Evolutionary conservation across 768 basidiomycete species (phyloP), one percentile per base, ranked within the genome.

Genomic region (Termitomyces sp.): DNA sequence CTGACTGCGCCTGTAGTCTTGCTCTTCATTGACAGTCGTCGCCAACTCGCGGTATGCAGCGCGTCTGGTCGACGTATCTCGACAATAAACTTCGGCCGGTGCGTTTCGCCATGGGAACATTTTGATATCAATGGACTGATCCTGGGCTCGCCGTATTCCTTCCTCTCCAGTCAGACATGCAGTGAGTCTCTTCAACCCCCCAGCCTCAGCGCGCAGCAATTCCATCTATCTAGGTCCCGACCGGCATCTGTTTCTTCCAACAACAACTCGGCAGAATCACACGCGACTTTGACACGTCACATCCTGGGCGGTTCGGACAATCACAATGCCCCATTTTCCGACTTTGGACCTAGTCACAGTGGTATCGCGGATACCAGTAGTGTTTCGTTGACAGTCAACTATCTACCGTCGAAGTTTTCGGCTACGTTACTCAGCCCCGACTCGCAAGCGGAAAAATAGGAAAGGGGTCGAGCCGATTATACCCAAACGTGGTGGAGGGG

Each of bases 371-470:
- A 66, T 30, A 58, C 59, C 3, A 64, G 64, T 64, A 54, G 54
- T 46, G 56, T 72, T 9, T 72, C 73, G 10, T 54, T 67, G 18
- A 63, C 62, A 32, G 75, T 85, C 66, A 85, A 86, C 69, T 88
- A 86, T 66, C 73, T 88, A 20, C 86, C 86, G 14, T 70, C 77
- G 43, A 88, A 88, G 70, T 87, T 87, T 71, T 81, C 85, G 5
- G 18, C 53, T 14, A 67, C 70, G 54, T 68, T 69, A 63, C 71
- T 73, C 67, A 62, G 75, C 69, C 65, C 80, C 64, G 9, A 63
- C 68, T 53, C 59, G 65, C 35, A 64, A 63, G 61, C 66, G 73
- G 56, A 63, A 70, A 13, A 45, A 53, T 7, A 58, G 56, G 16
- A 63, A 53, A 3, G 59, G 57, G 22, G 66, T 67, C 9, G 75